Evolutionary conservation across 306 rosid genomes (phyloP), one percentile per base, ranked within the genome.

Genomic region (Casuarina equisetifolia): DNA sequence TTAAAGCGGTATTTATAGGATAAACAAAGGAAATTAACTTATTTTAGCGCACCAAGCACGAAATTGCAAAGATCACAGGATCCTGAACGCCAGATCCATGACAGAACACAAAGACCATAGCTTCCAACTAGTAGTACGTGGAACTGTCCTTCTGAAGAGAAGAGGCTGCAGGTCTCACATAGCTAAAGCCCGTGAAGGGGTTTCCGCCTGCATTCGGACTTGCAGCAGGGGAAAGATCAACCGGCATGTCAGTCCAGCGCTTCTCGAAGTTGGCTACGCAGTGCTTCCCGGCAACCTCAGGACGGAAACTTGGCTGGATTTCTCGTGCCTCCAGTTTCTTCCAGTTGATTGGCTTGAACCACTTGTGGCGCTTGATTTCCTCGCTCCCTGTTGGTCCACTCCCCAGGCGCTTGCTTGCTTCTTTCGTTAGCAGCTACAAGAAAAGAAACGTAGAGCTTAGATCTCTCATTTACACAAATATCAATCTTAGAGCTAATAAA

Each of bases 191-290:
- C 53, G 76, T 84, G 89, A 92, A 94, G 78, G 84, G 89, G 71
- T 90, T 90, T 57, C 90, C 98, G 12, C 86, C 88, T 11, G 83
- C 81, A 76, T 83, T 85, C 0, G 98, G 98, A 62, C 98, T 94
- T 54, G 91, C 91, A 7, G 91, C 97, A 0, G 98, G 98, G 0
- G 98, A 94, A 76, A 83, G 97, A 9, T 83, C 91, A 9, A 94
- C 80, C 1, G 98, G 88, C 98, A 94, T 94, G 43, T 94, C 97
- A 1, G 98, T 94, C 98, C 97, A 94, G 76, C 89, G 84, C 85
- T 89, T 92, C 63, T 92, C 98, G 73, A 94, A 94, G 91, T 94
- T 94, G 76, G 98, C 97, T 57, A 94, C 87, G 74, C 98, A 94
- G 51, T 88, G 83, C 86, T 40, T 88, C 45, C 98, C 98, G 0